Percentiles rank a stretch among this genome's conserved stretches.
Evolutionary conservation across 2,329 filamentous ascomycete species (phyloP).

Genomic region (Aspergillus clavatus): DNA sequence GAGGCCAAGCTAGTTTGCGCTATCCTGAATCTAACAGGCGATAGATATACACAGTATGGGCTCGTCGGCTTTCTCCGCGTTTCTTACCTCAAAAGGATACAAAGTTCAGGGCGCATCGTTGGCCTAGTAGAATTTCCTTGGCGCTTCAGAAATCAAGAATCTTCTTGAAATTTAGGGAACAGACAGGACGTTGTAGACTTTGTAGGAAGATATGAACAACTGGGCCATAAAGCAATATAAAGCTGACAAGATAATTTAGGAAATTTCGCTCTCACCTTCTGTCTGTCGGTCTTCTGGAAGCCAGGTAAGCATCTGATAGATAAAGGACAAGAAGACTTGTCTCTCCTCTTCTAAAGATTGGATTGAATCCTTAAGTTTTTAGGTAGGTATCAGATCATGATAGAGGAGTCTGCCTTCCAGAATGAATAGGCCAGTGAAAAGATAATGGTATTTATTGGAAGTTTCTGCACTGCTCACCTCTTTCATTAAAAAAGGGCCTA

Average conservation of each 20-base stretch:
- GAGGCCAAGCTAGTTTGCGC: too few relatives aligned
- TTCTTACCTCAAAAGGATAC: too few relatives aligned
- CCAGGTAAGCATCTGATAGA: not conserved
- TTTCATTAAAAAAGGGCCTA: constrained; percentile 23
- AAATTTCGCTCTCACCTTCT: not conserved
- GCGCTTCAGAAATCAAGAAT: not conserved
- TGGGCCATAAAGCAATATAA: not conserved
- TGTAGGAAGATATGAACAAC: not conserved
- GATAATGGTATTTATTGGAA: not conserved
- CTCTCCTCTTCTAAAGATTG: not conserved
- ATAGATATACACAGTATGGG: too few relatives aligned
- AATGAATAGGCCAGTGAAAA: not conserved
- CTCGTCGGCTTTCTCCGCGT: too few relatives aligned
- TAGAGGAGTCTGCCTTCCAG: not conserved
- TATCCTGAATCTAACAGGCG: too few relatives aligned
- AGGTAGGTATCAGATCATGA: not conserved
- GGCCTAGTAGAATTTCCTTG: too few relatives aligned
- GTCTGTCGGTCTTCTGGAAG: not conserved
- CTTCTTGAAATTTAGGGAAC: not conserved
- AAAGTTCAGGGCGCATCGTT: too few relatives aligned
- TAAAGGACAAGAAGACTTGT: not conserved
- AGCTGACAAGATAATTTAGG: not conserved
- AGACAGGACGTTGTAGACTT: not conserved
- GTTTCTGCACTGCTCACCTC: constrained; percentile 12
- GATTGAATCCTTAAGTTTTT: not conserved